These are phyloP conservation scores for Cupressus sempervirens DNA, from an alignment of 75 land plant genomes.

Conservation along the genomic window DNA sequence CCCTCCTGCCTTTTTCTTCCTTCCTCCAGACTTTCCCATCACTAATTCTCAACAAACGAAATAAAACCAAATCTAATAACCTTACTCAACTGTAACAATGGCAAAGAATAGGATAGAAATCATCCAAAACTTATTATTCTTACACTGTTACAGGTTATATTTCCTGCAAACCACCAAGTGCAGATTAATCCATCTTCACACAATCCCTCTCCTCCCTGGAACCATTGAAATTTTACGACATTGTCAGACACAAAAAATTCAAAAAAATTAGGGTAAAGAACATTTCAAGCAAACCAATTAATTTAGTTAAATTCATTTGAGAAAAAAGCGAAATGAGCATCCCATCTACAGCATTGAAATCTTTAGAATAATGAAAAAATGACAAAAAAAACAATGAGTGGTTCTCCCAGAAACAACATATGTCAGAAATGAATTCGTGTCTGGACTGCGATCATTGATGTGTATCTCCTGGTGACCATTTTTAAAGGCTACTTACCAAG, in stretches of 20 bases:
- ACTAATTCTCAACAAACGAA: slow-evolving; percentile 16
- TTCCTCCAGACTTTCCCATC: slow-evolving; percentile 79
- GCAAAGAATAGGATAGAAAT: not conserved
- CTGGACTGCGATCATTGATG: not conserved
- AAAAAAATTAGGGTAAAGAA: not conserved
- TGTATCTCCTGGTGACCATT: not conserved
- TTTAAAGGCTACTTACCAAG: not conserved
- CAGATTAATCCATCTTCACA: not conserved
- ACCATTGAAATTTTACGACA: not conserved
- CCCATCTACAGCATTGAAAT: not conserved
- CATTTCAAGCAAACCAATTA: not conserved
- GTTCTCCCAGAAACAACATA: not conserved
- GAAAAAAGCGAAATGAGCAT: not conserved
- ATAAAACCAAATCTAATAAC: slow-evolving; percentile 13
- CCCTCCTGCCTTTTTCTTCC: slow-evolving; percentile 49
- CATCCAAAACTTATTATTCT: not conserved
- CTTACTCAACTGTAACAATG: slow-evolving; percentile 1
- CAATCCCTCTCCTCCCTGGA: not conserved
- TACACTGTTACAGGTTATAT: not conserved
- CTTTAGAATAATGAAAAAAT: not conserved
- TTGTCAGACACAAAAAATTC: not conserved
- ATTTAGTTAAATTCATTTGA: not conserved
- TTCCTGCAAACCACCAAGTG: not conserved
- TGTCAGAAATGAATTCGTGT: not conserved
- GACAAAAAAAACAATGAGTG: not conserved